These are phyloP conservation scores for Arctium lappa DNA, from an alignment of 129 eudicot genomes.

Conservation along the genomic window DNA sequence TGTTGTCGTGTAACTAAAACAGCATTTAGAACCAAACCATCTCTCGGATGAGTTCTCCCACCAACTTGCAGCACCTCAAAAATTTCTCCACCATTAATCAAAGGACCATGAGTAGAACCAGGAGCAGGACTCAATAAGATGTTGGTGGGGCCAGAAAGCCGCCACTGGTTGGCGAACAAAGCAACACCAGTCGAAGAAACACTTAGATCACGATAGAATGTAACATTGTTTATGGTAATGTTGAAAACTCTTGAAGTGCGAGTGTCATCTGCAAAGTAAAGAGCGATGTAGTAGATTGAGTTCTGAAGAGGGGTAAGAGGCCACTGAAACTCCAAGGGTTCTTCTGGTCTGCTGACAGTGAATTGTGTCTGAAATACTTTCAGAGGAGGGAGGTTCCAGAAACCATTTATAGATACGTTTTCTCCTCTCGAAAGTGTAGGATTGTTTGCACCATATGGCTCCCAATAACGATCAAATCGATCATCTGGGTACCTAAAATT, in stretches of 20 bases:
- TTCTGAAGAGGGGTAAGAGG: slow-evolving; percentile 52
- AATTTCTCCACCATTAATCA: slow-evolving; percentile 55
- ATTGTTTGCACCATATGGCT: slow-evolving; percentile 54
- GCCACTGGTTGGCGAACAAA: slow-evolving; percentile 69
- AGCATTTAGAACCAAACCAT: slow-evolving; percentile 39
- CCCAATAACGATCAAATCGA: slow-evolving; percentile 82
- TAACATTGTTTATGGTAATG: slow-evolving; percentile 44
- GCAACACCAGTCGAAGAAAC: slow-evolving; percentile 49
- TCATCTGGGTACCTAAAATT: slow-evolving; percentile 79
- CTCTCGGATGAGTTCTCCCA: slow-evolving; percentile 64
- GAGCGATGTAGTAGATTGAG: slow-evolving; percentile 57
- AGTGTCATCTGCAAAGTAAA: slow-evolving; percentile 68
- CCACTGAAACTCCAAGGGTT: slow-evolving; percentile 53
- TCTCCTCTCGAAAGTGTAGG: slow-evolving; percentile 31
- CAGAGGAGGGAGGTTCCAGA: slow-evolving; percentile 81
- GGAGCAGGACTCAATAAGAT: slow-evolving; percentile 45
- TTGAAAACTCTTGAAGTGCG: slow-evolving; percentile 40
- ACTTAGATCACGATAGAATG: slow-evolving; percentile 40
- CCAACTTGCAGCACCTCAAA: slow-evolving; percentile 50
- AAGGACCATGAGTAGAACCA: slow-evolving; percentile 50
- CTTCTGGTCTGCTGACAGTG: slow-evolving; percentile 23
- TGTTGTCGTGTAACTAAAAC: background rate
- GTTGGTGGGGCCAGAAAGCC: slow-evolving; percentile 54
- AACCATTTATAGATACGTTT: slow-evolving; percentile 58
- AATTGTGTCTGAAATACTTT: slow-evolving; percentile 65